Evolutionary conservation across 331 rosid species (phyloP), one percentile per base, ranked within the genome.

Genomic region (Telfairia occidentalis): DNA sequence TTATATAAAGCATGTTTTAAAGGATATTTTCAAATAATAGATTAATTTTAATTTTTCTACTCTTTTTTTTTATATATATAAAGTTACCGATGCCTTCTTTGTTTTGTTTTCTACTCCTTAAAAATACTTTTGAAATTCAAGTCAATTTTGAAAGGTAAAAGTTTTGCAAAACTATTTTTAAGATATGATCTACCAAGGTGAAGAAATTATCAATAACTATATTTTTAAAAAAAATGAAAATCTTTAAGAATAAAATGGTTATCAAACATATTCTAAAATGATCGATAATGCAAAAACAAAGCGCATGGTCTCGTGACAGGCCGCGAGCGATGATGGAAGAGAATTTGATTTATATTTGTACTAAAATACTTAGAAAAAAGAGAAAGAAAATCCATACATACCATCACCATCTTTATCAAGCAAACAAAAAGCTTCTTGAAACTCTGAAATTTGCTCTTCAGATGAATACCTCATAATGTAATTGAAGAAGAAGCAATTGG

Each of bases 391-490:
- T 15, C n/a, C 13, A 19, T 26, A 60, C 81, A 1, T 82, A 89
- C 96, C 92, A 86, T 91, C 96, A 65, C 91, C 91, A 85, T 91
- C 90, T 80, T 65, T 91, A 81, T 91, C 97, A 18, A 91, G 64
- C 28, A 89, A 84, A 78, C 87, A 84, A 48, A 91, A 89, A 23
- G 87, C 97, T 85, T 89, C 91, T 71, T 84, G 77, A 83, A 89
- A 91, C 46, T 91, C 96, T 40, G 79, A 76, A 81, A 86, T 80
- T 76, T 85, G 96, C 53, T 87, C 84, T 84, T 85, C 89, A 53
- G 84, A 71, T 53, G 83, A 55, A 53, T 2, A 32, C 37, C 45
- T 85, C 93, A 85, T 82, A 5, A 38, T 65, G 3, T 21, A 21
- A 43, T 15, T 38, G 73, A 38, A 65, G 49, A 65, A 19, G 48